phyloP scores from a whole-genome alignment of 305 asterid species.

The Fraxinus ornus region DNA sequence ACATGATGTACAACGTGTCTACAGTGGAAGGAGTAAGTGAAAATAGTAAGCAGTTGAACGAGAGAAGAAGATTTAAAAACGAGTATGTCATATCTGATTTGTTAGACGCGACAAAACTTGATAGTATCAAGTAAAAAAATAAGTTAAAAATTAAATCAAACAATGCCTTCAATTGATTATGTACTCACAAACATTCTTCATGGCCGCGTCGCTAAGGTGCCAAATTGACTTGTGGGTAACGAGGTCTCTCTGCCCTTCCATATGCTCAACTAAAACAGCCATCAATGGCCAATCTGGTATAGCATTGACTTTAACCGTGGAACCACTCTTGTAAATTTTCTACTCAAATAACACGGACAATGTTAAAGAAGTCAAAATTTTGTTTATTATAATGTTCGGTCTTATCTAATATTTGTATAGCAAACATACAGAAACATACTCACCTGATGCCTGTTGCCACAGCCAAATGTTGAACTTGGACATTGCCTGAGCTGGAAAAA shows the following conservation, averaged over 20 bases:
- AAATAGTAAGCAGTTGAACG: not conserved
- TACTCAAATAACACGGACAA: not conserved
- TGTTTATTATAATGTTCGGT: not conserved
- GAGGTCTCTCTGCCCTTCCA: constrained; percentile 79
- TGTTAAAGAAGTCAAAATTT: not conserved
- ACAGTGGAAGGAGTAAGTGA: not conserved
- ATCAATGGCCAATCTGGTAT: constrained; percentile 78
- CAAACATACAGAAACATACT: not conserved
- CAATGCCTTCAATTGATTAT: not conserved
- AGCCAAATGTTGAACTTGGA: constrained; percentile 35
- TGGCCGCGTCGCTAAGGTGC: constrained; percentile 80
- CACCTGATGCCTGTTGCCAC: constrained; percentile 41
- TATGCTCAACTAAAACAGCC: constrained; percentile 78
- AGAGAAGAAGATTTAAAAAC: not conserved
- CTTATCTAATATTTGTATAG: not conserved
- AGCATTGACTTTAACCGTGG: constrained; percentile 38
- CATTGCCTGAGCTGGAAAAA: constrained; percentile 42
- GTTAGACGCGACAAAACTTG: not conserved
- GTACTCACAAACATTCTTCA: constrained; percentile 77
- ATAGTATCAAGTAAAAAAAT: not conserved
- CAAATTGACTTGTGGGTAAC: constrained; percentile 78
- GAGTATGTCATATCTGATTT: not conserved
- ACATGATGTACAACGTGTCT: constrained; percentile 79
- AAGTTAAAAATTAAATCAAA: not conserved
- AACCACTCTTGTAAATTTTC: constrained; percentile 32